Base-by-base conservation (phyloP, 768 basidiomycete species). In the Flagelloscypha sp. region DNA sequence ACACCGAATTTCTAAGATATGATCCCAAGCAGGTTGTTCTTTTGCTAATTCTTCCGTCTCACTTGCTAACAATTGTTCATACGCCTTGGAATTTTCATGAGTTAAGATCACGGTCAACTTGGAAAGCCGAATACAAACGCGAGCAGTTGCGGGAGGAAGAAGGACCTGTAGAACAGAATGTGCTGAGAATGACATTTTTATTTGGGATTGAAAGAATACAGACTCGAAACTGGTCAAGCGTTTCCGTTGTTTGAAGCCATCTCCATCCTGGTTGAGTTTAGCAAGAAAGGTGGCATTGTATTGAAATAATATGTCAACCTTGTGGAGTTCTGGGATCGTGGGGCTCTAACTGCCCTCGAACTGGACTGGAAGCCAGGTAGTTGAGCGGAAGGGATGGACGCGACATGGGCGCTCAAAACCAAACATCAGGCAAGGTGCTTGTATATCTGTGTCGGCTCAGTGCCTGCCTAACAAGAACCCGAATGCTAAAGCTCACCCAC, bases 271-370 rank as follows among this genome's bases (percentile, higher is more conserved):
- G n/a, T n/a, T n/a, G n/a, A n/a, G n/a, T n/a, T n/a, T n/a, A n/a
- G n/a, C n/a, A n/a, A n/a, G n/a, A n/a, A n/a, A n/a, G n/a, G n/a
- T n/a, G n/a, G n/a, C n/a, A n/a, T n/a, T n/a, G n/a, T n/a, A n/a
- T n/a, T n/a, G n/a, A n/a, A n/a, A n/a, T n/a, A n/a, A n/a, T n/a
- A n/a, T n/a, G n/a, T n/a, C n/a, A n/a, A n/a, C n/a, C 79, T 23
- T 55, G 52, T n/a, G 62, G 55, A 18, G 75, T 65, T 42, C 55
- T 66, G 7, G 72, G 53, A 46, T 82, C 76, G 29, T 70, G 65
- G n/a, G 76, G 71, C 49, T 85, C 83, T 33, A 85, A 66, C 51
- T 82, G 83, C 18, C 83, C 82, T 54, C 82, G 69, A 33, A 84
- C 74, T 15, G 82, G 79, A 50, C 74, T 81, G 32, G 70, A 59